Percentiles rank a stretch among this genome's conserved stretches.
phyloP scores from a whole-genome alignment of 306 rosid genomes.

The Hippophae rhamnoides region DNA sequence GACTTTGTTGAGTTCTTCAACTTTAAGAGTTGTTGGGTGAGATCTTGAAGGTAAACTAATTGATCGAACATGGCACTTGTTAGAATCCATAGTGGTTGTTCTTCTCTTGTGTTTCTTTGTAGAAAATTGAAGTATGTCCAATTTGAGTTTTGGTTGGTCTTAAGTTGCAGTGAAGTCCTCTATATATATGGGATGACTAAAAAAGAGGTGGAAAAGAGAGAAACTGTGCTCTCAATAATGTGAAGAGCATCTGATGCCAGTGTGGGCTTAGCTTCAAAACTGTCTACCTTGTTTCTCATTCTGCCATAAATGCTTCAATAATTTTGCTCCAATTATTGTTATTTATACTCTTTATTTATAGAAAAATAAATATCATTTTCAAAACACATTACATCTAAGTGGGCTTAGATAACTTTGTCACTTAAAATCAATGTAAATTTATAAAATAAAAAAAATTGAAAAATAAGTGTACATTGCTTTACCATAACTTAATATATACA shows the following conservation, averaged over 20 bases:
- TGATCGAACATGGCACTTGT: slow-evolving; percentile 36
- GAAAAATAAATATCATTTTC: too few relatives aligned
- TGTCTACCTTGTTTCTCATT: slow-evolving; percentile 28
- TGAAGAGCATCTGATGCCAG: slow-evolving; percentile 34
- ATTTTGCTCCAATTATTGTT: slow-evolving; percentile 15
- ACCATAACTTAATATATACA: too few relatives aligned
- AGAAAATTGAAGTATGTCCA: neutral
- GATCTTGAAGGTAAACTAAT: slow-evolving; percentile 59
- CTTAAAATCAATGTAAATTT: too few relatives aligned
- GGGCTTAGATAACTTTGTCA: too few relatives aligned
- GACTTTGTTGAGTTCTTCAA: slow-evolving; percentile 41
- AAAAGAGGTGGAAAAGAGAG: slow-evolving; percentile 1
- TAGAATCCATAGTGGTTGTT: slow-evolving; percentile 30
- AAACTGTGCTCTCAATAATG: neutral
- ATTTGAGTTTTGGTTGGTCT: slow-evolving; percentile 6
- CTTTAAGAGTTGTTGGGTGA: slow-evolving; percentile 39
- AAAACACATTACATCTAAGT: too few relatives aligned
- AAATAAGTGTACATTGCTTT: too few relatives aligned
- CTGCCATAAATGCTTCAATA: slow-evolving; percentile 23
- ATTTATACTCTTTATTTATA: too few relatives aligned
- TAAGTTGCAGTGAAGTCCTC: neutral
- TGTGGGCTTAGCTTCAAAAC: slow-evolving; percentile 18
- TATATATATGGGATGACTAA: slow-evolving; percentile 14
- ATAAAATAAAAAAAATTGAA: too few relatives aligned
- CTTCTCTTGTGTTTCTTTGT: neutral